Conservation (phyloP, 257 asterid species). For the Solanum habrochaites region DNA sequence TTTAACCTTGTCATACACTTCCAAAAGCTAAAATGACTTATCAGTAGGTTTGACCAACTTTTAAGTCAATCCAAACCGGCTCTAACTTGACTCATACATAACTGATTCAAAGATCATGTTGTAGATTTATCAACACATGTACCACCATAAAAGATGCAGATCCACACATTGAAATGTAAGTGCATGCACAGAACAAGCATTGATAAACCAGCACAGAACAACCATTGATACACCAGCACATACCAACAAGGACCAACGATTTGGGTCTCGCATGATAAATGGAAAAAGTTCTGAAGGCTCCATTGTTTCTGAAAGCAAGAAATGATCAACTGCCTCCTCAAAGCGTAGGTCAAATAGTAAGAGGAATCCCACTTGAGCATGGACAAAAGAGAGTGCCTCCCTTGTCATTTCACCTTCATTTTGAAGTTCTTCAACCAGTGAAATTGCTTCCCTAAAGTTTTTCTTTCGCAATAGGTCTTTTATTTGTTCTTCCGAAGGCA, state of each 20-base stretch:
- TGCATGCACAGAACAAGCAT: not conserved
- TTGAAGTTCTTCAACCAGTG: constrained; percentile 80
- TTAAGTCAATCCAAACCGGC: no score
- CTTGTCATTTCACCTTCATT: constrained; percentile 76
- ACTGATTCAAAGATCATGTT: not conserved
- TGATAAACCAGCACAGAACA: not conserved
- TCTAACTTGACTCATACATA: not conserved
- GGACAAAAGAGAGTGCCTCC: constrained; percentile 68
- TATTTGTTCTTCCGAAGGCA: constrained; percentile 81
- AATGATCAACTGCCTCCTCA: constrained; percentile 90
- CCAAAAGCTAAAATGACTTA: no score
- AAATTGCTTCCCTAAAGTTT: constrained; percentile 64
- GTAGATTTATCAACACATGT: not conserved
- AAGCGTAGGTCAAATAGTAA: constrained; percentile 87
- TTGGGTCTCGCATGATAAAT: constrained; percentile 89
- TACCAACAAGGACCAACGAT: constrained; percentile 96
- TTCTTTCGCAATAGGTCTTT: constrained; percentile 75
- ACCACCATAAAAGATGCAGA: not conserved
- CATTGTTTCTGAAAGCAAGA: constrained; percentile 86
- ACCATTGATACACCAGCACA: not conserved
- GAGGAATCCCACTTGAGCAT: constrained; percentile 94
- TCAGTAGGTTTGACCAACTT: no score
- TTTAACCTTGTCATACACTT: no score
- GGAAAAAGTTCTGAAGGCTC: constrained; percentile 97
- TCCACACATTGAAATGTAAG: not conserved